Percentiles rank a stretch among this genome's conserved stretches.
Evolutionary conservation across 768 basidiomycete species (phyloP).

Genomic region (Boletus coccyginus): DNA sequence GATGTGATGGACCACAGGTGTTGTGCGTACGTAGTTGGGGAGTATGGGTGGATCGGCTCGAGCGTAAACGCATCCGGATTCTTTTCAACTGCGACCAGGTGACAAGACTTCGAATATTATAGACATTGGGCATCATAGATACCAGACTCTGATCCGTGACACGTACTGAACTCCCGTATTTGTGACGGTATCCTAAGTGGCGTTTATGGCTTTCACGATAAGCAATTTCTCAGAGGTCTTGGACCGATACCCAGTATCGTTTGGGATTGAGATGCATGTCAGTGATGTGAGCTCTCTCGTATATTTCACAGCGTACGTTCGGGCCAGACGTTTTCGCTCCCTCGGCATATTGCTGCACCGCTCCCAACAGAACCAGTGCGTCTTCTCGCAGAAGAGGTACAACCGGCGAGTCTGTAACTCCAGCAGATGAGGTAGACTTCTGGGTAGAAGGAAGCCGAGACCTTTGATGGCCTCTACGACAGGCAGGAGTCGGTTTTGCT

Average conservation of each 20-base stretch:
- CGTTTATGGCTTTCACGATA: constrained; percentile 1
- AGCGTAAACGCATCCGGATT: too few relatives aligned
- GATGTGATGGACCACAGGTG: too few relatives aligned
- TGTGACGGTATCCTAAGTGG: background rate
- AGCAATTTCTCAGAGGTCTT: constrained; percentile 20
- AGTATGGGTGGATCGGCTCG: too few relatives aligned
- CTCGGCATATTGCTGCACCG: constrained; percentile 26
- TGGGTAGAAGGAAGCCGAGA: constrained; percentile 18
- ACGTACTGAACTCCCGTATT: background rate
- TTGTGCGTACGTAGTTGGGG: too few relatives aligned
- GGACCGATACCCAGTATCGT: constrained; percentile 27
- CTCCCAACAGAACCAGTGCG: constrained; percentile 26
- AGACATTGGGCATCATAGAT: too few relatives aligned
- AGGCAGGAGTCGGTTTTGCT: constrained; percentile 21
- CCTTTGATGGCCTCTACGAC: constrained; percentile 21
- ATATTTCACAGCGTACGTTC: constrained; percentile 28
- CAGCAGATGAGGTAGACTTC: constrained; percentile 32
- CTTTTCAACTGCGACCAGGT: too few relatives aligned
- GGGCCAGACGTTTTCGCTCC: constrained; percentile 23
- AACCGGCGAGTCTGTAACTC: constrained; percentile 30
- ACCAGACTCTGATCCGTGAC: background rate
- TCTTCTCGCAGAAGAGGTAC: constrained; percentile 37
- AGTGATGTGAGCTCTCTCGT: constrained; percentile 36
- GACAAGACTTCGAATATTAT: too few relatives aligned
- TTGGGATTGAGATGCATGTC: constrained; percentile 32